These are phyloP conservation scores for Talaromyces sp. DNA, from an alignment of 2,329 filamentous ascomycete genomes.

Conservation along the genomic window DNA sequence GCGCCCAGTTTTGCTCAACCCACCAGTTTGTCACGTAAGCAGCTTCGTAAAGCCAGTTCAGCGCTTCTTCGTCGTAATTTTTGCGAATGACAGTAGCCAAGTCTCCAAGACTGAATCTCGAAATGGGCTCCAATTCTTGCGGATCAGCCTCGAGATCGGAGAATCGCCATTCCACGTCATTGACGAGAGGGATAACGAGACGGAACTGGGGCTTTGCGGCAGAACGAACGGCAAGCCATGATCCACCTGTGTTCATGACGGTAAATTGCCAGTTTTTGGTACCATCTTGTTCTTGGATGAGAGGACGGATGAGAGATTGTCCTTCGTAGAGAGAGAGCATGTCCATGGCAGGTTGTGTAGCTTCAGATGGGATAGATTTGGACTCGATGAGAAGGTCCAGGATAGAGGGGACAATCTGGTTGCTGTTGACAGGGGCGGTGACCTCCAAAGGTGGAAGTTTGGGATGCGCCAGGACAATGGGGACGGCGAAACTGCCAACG, in stretches of 20 bases:
- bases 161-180: slow-evolving; percentile 60
- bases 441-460: slow-evolving; percentile 26
- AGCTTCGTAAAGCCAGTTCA: slow-evolving; percentile 40
- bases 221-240: slow-evolving; percentile 66
- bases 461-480: slow-evolving; percentile 30
- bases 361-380: slow-evolving; percentile 40
- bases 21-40: slow-evolving; percentile 44
- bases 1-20: slow-evolving; percentile 36
- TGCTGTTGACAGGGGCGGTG: slow-evolving; percentile 20
- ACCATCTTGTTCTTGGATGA: slow-evolving; percentile 37
- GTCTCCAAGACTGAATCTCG: slow-evolving; percentile 33
- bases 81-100: slow-evolving; percentile 29
- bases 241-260: slow-evolving; percentile 40
- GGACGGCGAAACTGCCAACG: slow-evolving; percentile 30
- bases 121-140: slow-evolving; percentile 35
- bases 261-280: slow-evolving; percentile 39
- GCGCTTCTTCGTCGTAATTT: slow-evolving; percentile 35
- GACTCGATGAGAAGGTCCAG: slow-evolving; percentile 50
- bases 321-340: slow-evolving; percentile 51
- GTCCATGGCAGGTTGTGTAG: slow-evolving; percentile 39
- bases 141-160: slow-evolving; percentile 40
- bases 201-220: slow-evolving; percentile 71
- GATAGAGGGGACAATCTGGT: slow-evolving; percentile 50
- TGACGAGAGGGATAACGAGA: slow-evolving; percentile 73
- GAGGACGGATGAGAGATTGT: slow-evolving; percentile 50